Evolutionary conservation across 2,329 filamentous ascomycete species (phyloP).

Genomic region (Nigrospora oryzae): DNA sequence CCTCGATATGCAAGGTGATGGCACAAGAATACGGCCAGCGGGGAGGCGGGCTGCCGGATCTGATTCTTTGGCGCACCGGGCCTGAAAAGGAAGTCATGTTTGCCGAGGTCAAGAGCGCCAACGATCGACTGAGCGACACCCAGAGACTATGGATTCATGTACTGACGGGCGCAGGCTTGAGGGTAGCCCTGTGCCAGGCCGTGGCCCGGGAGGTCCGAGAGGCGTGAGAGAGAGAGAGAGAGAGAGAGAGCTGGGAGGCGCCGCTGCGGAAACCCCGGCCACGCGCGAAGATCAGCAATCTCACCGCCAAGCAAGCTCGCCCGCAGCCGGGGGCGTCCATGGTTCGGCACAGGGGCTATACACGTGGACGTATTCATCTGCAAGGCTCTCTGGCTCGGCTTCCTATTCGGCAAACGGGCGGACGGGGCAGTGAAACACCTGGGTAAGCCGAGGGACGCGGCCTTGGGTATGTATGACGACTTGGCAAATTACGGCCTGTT

Average conservation of each 20-base stretch:
- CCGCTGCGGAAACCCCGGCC: too few species aligned
- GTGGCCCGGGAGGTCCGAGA: slow-evolving; percentile 43
- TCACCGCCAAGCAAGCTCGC: too few species aligned
- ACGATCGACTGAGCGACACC: slow-evolving; percentile 91
- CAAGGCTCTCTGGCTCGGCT: too few species aligned
- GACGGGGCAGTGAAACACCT: too few species aligned
- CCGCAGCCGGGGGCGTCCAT: too few species aligned
- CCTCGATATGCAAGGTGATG: slow-evolving; percentile 83
- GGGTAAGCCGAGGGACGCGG: too few species aligned
- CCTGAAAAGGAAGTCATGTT: slow-evolving; percentile 58
- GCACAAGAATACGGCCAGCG: slow-evolving; percentile 88
- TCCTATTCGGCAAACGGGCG: too few species aligned
- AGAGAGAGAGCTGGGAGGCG: too few species aligned
- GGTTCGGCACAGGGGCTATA: too few species aligned
- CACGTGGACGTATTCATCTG: too few species aligned
- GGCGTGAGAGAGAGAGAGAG: slow-evolving; percentile 8
- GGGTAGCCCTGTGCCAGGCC: slow-evolving; percentile 71
- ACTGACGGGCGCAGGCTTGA: slow-evolving; percentile 72
- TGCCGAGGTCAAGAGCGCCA: slow-evolving; percentile 72
- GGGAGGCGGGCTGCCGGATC: slow-evolving; percentile 81
- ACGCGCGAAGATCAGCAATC: too few species aligned
- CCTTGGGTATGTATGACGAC: too few species aligned
- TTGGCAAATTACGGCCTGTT: background rate
- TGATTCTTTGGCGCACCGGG: slow-evolving; percentile 71
- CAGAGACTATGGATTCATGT: slow-evolving; percentile 97